phyloP scores from a whole-genome alignment of 306 rosid species.

The Castanospermum australe region DNA sequence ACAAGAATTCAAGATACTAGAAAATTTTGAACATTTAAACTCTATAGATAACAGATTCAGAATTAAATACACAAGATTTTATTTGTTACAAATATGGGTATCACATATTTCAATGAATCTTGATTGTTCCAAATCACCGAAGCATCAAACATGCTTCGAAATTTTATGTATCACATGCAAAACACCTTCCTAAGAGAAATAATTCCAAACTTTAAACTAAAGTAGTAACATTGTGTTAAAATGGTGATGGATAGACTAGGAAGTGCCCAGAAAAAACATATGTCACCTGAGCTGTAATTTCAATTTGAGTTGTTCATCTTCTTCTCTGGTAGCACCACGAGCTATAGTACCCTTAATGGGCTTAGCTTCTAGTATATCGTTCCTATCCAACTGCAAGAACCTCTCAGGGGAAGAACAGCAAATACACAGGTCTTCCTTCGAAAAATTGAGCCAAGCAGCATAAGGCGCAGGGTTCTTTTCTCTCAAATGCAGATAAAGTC shows the following conservation, averaged over 20 bases:
- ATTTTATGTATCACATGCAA: constrained; percentile 1
- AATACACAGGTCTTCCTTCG: constrained; percentile 65
- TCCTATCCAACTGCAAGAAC: constrained; percentile 76
- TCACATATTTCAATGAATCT: constrained; percentile 3
- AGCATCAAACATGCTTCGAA: background rate
- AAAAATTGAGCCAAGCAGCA: constrained; percentile 96
- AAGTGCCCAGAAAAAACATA: constrained; percentile 19
- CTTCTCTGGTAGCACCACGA: constrained; percentile 78
- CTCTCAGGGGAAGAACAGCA: constrained; percentile 99
- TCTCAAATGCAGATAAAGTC: constrained; percentile 81
- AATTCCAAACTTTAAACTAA: constrained; percentile 1
- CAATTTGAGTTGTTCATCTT: constrained; percentile 66
- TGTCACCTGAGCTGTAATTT: constrained; percentile 82
- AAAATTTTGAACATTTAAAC: background rate
- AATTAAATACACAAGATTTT: background rate
- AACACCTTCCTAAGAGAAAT: background rate
- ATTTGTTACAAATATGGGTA: constrained; percentile 2
- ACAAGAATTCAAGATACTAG: background rate
- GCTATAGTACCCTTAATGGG: constrained; percentile 95
- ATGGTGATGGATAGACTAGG: background rate
- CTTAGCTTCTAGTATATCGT: constrained; percentile 83
- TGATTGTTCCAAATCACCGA: constrained; percentile 7
- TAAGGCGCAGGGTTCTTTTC: constrained; percentile 95
- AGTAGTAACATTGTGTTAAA: background rate
- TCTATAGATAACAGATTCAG: background rate